Evolutionary conservation across 1,139 yeast genomes (phyloP), one percentile per base, ranked within the genome.

Genomic region (Citeromyces hawaiiensis): DNA sequence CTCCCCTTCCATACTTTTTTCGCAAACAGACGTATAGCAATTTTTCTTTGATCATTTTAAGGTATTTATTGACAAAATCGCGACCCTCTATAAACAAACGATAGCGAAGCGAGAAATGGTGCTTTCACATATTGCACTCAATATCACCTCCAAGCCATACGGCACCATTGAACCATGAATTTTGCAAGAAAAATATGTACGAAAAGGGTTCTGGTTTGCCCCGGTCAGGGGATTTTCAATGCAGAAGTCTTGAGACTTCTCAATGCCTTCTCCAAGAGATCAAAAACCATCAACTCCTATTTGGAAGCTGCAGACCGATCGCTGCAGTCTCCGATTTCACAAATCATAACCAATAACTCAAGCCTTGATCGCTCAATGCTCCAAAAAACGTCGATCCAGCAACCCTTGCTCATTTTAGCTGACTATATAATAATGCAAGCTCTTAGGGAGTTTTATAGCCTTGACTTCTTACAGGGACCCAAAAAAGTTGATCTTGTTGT

Each of bases 321-420:
- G 3, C 32, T 49, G 11, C 49, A 49, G 4, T 32, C 29, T 8
- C 37, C 37, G 10, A 35, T 35, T 15, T 21, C 27, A n/a, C 14
- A 13, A 4, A 21, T 13, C 16, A 23, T 50, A 1, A 33, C 36
- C 33, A 2, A 13, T n/a, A 10, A 23, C 30, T 1, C 29, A 16
- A 6, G 19, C 17, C 10, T 21, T n/a, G 37, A 23, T n/a, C n/a
- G 17, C 8, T 27, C 21, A 2, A 39, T 42, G 8, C 42, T 56
- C 9, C 49, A 48, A 16, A 40, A 38, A 18, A 60, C 64, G 0
- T 48, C 57, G 1, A 38, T 54, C 30, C 58, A 57, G 37, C 64
- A 60, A 40, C 64, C 64, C 1, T 44, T 59, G 17, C 47, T 57
- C 10, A 45, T 59, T 15, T 44, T 57, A 10, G 42, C 55, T 0